Conservation (phyloP, 78 protist species). For the Chrysochromulina tobinii region DNA sequence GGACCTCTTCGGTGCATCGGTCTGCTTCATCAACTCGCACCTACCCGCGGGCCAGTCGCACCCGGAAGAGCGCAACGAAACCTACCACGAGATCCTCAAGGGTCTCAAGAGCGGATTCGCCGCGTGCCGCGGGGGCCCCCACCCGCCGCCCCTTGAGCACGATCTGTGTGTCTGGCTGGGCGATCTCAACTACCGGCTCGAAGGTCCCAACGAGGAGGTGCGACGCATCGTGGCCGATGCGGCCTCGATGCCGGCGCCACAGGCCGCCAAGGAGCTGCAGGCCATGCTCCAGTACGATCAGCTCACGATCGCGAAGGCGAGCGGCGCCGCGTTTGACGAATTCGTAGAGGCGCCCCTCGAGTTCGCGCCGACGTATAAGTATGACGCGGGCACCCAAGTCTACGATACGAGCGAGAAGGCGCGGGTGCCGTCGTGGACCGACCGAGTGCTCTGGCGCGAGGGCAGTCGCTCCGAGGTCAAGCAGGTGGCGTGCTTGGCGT, state of each 20-base stretch:
- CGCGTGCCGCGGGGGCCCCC: background rate
- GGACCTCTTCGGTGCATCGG: background rate
- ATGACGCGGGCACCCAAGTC: slow-evolving; percentile 57
- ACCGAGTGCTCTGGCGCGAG: slow-evolving; percentile 51
- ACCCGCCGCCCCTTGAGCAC: slow-evolving; percentile 12
- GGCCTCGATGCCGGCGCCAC: too few relatives aligned
- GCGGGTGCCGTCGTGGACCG: slow-evolving; percentile 77
- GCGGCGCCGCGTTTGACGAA: background rate
- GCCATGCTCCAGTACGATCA: background rate
- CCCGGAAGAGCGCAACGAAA: background rate
- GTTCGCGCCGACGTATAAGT: slow-evolving; percentile 79
- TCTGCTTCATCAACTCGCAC: slow-evolving; percentile 34
- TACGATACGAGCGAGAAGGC: slow-evolving; percentile 76
- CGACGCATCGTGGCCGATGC: background rate
- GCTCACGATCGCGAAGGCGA: background rate
- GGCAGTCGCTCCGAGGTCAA: background rate
- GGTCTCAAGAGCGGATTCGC: background rate
- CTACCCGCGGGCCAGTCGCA: background rate
- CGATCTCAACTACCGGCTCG: slow-evolving; percentile 69
- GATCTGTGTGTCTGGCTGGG: slow-evolving; percentile 46
- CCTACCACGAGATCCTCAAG: background rate
- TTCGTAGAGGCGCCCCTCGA: slow-evolving; percentile 42
- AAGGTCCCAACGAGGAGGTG: background rate
- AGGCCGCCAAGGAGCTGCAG: background rate
- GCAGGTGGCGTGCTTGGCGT: background rate